phyloP scores from a whole-genome alignment of 768 basidiomycete species.

The Porphyrellus cyaneotinctus region DNA sequence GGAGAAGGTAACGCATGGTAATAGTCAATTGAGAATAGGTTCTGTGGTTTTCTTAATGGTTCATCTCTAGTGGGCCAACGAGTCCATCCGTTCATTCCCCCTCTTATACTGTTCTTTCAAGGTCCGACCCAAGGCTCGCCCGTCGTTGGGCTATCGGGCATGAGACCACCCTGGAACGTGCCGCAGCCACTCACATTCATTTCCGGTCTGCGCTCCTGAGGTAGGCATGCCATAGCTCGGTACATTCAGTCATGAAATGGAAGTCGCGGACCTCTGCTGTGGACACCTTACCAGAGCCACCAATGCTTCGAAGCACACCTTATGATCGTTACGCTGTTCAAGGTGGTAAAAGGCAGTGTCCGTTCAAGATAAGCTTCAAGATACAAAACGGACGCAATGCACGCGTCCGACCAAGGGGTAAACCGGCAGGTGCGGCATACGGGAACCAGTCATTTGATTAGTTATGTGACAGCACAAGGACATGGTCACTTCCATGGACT shows the following conservation, averaged over 20 bases:
- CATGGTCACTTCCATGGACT: neutral
- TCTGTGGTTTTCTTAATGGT: constrained; percentile 18
- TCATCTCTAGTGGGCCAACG: constrained; percentile 29
- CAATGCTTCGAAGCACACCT: neutral
- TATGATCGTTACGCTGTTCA: constrained; percentile 11
- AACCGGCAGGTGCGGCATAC: neutral
- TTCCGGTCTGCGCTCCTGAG: constrained; percentile 16
- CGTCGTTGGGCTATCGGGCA: constrained; percentile 8
- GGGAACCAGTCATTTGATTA: neutral
- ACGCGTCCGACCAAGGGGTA: neutral
- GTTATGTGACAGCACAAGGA: constrained; percentile 3
- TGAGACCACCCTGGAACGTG: constrained; percentile 28
- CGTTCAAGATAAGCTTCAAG: neutral
- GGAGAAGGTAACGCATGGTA: constrained; percentile 27
- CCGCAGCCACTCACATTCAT: constrained; percentile 12
- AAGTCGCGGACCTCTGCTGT: constrained; percentile 8
- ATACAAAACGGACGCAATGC: neutral
- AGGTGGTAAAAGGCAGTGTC: neutral
- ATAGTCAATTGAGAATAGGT: neutral
- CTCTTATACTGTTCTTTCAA: constrained; percentile 27
- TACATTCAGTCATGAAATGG: constrained; percentile 12
- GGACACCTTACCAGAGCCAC: constrained; percentile 2
- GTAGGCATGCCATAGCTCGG: constrained; percentile 2
- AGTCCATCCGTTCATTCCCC: constrained; percentile 1
- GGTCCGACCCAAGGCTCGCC: constrained; percentile 15